These are phyloP conservation scores for Spergularia azorica DNA, from an alignment of 179 eudicot species.

Conservation along the genomic window DNA sequence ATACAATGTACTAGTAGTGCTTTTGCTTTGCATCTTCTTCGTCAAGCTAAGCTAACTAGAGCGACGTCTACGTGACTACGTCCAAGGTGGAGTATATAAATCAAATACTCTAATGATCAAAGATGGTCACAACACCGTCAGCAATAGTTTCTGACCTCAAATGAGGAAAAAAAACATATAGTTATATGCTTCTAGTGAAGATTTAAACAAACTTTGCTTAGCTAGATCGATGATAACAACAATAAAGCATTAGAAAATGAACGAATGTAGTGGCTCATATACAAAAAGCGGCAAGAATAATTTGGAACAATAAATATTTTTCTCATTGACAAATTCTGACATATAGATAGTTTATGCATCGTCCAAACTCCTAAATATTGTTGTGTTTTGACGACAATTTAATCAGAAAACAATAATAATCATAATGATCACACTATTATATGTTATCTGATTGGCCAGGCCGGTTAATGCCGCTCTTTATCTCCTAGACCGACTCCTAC, in stretches of 20 bases:
- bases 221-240: neutral
- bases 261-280: slow-evolving; percentile 5
- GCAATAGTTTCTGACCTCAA: too few species aligned
- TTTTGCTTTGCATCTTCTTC: slow-evolving; percentile 14
- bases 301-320: too few species aligned
- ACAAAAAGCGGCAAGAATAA: too few species aligned
- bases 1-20: neutral
- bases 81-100: slow-evolving; percentile 5
- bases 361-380: too few species aligned
- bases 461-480: neutral
- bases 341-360: too few species aligned
- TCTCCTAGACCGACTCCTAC: neutral
- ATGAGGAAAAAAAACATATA: too few species aligned
- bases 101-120: too few species aligned
- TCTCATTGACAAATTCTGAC: neutral
- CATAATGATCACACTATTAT: neutral
- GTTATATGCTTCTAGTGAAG: neutral
- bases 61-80: neutral
- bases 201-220: neutral
- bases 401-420: too few species aligned
- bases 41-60: neutral
- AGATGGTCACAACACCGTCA: neutral
- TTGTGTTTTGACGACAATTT: too few species aligned
- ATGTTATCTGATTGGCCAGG: slow-evolving; percentile 7
- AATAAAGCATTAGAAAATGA: neutral